phyloP scores from a whole-genome alignment of 2,329 filamentous ascomycete species.

The Pestalotiopsis fici region DNA sequence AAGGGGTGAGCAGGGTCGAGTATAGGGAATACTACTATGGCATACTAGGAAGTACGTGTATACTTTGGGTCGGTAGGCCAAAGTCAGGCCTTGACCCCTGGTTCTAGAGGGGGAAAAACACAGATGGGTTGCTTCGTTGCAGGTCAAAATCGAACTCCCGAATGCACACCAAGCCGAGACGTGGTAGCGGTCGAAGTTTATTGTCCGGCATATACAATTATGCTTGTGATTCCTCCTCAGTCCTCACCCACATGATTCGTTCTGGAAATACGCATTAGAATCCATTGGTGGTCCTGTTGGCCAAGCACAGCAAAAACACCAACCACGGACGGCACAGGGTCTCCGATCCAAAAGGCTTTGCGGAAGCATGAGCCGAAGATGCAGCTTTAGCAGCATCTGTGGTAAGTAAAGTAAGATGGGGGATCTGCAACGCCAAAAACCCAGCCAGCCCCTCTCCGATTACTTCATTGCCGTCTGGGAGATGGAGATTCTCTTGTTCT shows the following conservation, averaged over 20 bases:
- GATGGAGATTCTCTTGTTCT: too few relatives aligned
- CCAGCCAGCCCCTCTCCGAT: background rate
- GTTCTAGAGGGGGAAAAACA: background rate
- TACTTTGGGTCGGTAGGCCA: too few relatives aligned
- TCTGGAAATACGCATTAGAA: background rate
- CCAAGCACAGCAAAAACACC: background rate
- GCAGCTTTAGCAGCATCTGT: background rate
- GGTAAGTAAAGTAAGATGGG: background rate
- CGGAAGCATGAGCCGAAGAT: constrained; percentile 3
- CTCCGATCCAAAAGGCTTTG: background rate
- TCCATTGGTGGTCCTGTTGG: background rate
- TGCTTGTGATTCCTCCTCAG: background rate
- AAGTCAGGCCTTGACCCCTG: background rate
- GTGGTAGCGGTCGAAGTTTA: background rate
- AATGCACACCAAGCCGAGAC: background rate
- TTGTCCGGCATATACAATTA: background rate
- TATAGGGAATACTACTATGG: background rate
- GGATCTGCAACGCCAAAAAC: constrained; percentile 3
- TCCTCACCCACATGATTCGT: background rate
- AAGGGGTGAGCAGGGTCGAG: background rate
- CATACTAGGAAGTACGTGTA: too few relatives aligned
- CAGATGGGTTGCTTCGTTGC: background rate
- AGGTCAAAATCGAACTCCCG: background rate
- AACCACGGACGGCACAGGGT: background rate
- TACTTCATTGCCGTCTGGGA: background rate